Evolutionary conservation across 2,329 filamentous ascomycete species (phyloP).

Genomic region (Karstenula rhodostoma): DNA sequence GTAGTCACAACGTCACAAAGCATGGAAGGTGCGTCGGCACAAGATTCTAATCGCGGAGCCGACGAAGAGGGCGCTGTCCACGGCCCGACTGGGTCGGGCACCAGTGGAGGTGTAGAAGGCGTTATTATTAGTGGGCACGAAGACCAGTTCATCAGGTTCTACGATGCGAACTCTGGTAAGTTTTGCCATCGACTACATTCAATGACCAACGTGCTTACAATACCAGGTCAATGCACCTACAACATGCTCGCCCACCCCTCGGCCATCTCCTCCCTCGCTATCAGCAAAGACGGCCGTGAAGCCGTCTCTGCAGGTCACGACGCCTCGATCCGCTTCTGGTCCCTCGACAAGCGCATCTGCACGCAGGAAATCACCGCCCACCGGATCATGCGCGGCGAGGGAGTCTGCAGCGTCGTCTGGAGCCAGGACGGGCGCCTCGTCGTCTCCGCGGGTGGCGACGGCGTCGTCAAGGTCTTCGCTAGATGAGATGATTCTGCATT

Average conservation of each 20-base stretch:
- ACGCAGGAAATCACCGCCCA: constrained; percentile 95
- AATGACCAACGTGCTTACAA: constrained; percentile 11
- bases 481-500: constrained; percentile 36
- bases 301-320: constrained; percentile 96
- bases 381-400: constrained; percentile 93
- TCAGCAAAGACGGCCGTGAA: constrained; percentile 92
- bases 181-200: constrained; percentile 29
- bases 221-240: constrained; percentile 94
- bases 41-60: constrained; percentile 68
- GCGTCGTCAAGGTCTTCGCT: constrained; percentile 89
- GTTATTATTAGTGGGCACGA: constrained; percentile 97
- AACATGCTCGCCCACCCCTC: constrained; percentile 97
- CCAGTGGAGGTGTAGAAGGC: constrained; percentile 78
- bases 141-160: constrained; percentile 95
- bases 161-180: constrained; percentile 98
- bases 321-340: constrained; percentile 95
- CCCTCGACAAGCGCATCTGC: constrained; percentile 91
- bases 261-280: constrained; percentile 87
- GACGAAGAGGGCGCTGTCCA: constrained; percentile 79
- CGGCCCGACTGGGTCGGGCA: constrained; percentile 83
- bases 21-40: constrained; percentile 68
- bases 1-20: constrained; percentile 87
- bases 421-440: constrained; percentile 95
- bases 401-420: constrained; percentile 94
- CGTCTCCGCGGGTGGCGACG: constrained; percentile 92